These are phyloP conservation scores for Neoboletus magnificus DNA, from an alignment of 768 basidiomycete genomes.

Conservation along the genomic window DNA sequence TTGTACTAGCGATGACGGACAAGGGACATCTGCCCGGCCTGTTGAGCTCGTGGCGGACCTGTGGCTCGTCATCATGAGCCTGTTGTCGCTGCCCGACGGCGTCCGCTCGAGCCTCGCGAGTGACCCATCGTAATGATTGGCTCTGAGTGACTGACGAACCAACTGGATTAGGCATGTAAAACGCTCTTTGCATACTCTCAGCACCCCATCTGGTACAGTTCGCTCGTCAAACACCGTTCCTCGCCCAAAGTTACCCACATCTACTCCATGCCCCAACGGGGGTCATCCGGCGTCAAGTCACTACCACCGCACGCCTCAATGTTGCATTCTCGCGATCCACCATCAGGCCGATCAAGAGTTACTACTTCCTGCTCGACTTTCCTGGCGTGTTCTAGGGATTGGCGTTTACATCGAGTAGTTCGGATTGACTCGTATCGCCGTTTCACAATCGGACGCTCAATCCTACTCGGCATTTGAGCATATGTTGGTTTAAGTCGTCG, in stretches of 20 bases:
- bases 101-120: conserved; percentile 26
- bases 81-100: conserved; percentile 26
- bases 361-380: conserved; percentile 29
- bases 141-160: not conserved
- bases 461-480: conserved; percentile 28
- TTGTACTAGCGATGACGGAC: not conserved
- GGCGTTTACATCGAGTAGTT: conserved; percentile 27
- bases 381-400: conserved; percentile 31
- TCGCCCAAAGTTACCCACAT: conserved; percentile 25
- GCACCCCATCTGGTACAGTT: conserved; percentile 26
- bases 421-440: conserved; percentile 31
- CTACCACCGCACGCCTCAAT: conserved; percentile 22
- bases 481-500: conserved; percentile 27
- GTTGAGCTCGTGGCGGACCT: conserved; percentile 25
- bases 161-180: conserved; percentile 23
- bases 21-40: not conserved
- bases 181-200: conserved; percentile 23
- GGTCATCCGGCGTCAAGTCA: conserved; percentile 24
- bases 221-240: conserved; percentile 24
- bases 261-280: conserved; percentile 17
- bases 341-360: conserved; percentile 18
- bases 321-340: conserved; percentile 13
- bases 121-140: not conserved
- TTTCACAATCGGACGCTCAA: conserved; percentile 31
- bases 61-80: conserved; percentile 30